phyloP scores from a whole-genome alignment of 2,329 filamentous ascomycete species.

The Trichoderma sp. region DNA sequence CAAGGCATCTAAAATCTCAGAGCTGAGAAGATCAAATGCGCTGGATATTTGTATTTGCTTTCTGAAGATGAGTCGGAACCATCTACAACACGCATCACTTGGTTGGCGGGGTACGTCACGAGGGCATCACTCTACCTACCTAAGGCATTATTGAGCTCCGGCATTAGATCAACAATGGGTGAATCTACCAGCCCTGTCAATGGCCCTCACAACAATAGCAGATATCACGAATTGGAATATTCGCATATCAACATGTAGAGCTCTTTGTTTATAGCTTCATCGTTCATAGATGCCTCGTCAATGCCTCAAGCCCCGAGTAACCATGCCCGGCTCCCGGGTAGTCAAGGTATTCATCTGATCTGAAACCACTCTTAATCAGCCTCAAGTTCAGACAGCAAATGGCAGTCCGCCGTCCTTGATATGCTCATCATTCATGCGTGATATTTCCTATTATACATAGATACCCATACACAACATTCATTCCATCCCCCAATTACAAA shows the following conservation, averaged over 20 bases:
- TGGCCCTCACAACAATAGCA: no score
- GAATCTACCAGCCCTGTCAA: no score
- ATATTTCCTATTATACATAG: slow-evolving; percentile 18
- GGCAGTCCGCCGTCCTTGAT: neutral
- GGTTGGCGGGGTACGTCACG: neutral
- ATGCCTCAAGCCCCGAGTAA: neutral
- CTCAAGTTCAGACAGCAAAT: neutral
- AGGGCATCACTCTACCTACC: neutral
- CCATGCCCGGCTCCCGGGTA: neutral
- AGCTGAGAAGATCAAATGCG: no score
- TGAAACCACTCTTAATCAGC: neutral
- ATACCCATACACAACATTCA: neutral
- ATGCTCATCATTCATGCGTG: slow-evolving; percentile 10
- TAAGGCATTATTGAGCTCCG: no score
- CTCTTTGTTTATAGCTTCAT: no score
- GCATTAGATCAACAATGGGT: no score
- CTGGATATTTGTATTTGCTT: no score
- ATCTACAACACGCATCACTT: neutral
- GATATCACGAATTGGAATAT: no score
- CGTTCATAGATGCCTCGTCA: neutral
- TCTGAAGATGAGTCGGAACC: neutral
- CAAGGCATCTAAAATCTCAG: no score
- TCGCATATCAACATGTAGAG: no score
- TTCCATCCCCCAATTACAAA: neutral
- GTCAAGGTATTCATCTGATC: neutral